These are phyloP conservation scores for Cryptosporidium xiaoi DNA, from an alignment of 169 alveolate species.

Conservation along the genomic window DNA sequence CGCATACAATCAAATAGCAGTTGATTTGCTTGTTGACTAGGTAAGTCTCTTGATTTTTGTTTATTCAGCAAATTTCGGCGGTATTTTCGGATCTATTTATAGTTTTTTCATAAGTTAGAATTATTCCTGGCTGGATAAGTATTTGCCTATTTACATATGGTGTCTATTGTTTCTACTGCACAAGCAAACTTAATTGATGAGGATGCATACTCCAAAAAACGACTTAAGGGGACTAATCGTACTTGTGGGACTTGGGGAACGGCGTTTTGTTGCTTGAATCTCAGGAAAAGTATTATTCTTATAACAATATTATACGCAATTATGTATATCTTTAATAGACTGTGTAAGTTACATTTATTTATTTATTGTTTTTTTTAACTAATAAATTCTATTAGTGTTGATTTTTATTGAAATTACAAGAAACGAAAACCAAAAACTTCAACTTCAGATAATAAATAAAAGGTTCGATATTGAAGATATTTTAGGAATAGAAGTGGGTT, in stretches of 20 bases:
- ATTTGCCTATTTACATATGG: slow-evolving; percentile 28
- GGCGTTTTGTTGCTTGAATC: slow-evolving; percentile 57
- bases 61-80: slow-evolving; percentile 1
- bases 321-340: background rate
- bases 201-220: slow-evolving; percentile 16
- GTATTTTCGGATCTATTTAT: slow-evolving; percentile 47
- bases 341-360: slow-evolving; percentile 18
- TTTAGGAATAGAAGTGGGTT: too few species aligned
- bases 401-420: background rate
- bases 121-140: background rate
- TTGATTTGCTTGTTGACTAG: slow-evolving; percentile 22
- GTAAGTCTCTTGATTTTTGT: background rate
- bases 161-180: slow-evolving; percentile 70
- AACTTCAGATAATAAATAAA: background rate
- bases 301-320: slow-evolving; percentile 39
- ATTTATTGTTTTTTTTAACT: background rate
- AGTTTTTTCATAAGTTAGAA: background rate
- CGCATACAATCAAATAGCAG: slow-evolving; percentile 63
- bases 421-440: too few species aligned
- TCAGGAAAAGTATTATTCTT: slow-evolving; percentile 24
- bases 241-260: slow-evolving; percentile 71
- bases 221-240: background rate
- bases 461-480: background rate
- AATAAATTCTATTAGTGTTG: background rate
- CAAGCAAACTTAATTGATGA: slow-evolving; percentile 43